phyloP scores from a whole-genome alignment of 164 flowering plant genomes.

The Umbilicus rupestris region DNA sequence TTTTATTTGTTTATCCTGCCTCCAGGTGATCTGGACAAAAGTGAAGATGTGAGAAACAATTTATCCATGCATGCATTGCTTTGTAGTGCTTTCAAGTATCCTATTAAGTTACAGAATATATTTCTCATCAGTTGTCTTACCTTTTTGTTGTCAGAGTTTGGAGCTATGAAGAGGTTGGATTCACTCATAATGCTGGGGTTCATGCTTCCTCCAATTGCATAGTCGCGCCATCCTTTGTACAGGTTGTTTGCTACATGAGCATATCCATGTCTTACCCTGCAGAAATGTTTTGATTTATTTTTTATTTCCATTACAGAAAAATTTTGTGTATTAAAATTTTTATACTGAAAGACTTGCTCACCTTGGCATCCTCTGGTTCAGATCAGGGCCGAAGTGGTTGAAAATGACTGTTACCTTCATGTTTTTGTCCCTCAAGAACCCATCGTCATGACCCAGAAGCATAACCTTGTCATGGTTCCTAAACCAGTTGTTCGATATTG shows the following conservation, averaged over 20 bases:
- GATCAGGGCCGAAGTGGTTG: constrained; percentile 74
- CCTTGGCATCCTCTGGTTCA: constrained; percentile 87
- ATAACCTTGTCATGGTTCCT: constrained; percentile 73
- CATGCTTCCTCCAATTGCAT: constrained; percentile 59
- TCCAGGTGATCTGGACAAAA: constrained; percentile 19
- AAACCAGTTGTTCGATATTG: constrained; percentile 81
- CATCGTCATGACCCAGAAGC: constrained; percentile 82
- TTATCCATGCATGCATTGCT: background rate
- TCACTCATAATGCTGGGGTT: constrained; percentile 56
- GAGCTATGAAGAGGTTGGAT: constrained; percentile 43
- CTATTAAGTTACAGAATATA: no score
- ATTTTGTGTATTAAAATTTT: background rate
- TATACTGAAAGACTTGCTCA: background rate
- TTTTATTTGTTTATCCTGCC: constrained; percentile 9
- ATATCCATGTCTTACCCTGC: constrained; percentile 55
- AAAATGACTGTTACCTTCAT: constrained; percentile 65
- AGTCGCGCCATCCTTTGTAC: constrained; percentile 48
- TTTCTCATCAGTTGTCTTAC: constrained; percentile 13
- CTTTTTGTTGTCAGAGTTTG: constrained; percentile 23
- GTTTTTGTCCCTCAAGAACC: constrained; percentile 38
- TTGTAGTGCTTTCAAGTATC: background rate
- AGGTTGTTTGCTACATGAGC: constrained; percentile 58
- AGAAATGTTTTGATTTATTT: background rate
- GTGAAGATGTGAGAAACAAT: background rate
- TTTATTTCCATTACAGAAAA: no score